These are phyloP conservation scores for Trichoderma afroharzianum DNA, from an alignment of 2,329 filamentous ascomycete genomes.

Conservation along the genomic window DNA sequence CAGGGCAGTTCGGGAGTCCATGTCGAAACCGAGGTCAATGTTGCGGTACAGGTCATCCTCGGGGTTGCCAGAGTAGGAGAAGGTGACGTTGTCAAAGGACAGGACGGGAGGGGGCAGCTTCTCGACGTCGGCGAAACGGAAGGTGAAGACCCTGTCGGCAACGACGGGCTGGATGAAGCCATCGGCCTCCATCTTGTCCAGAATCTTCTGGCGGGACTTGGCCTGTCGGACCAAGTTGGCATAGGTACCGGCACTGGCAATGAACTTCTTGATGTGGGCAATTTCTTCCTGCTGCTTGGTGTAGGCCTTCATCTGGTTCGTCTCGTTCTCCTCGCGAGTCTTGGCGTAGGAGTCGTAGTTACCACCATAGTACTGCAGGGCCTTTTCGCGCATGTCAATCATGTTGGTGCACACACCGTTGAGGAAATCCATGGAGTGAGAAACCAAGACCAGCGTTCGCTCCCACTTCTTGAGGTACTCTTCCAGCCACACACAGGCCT, in stretches of 20 bases:
- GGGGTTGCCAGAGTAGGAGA: constrained; percentile 88
- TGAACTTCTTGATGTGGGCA: constrained; percentile 99
- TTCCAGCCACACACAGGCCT: constrained; percentile 99
- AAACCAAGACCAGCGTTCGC: constrained; percentile 91
- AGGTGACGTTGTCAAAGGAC: constrained; percentile 94
- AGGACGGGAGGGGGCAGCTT: constrained; percentile 98
- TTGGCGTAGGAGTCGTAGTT: constrained; percentile 99
- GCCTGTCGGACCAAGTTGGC: constrained; percentile 98
- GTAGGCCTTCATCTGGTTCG: constrained; percentile 99
- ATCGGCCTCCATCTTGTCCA: constrained; percentile 99
- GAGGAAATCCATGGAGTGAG: constrained; percentile 97
- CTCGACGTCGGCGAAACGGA: constrained; percentile 97
- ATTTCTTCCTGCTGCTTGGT: constrained; percentile 99
- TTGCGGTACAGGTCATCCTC: constrained; percentile 95
- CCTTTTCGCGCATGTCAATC: constrained; percentile 92
- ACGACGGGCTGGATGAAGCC: constrained; percentile 93
- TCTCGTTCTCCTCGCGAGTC: constrained; percentile 89
- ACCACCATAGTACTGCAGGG: constrained; percentile 96
- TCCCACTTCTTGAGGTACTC: constrained; percentile 99
- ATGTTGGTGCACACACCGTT: constrained; percentile 98
- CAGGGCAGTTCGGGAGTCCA: constrained; percentile 96
- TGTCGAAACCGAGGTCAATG: constrained; percentile 97
- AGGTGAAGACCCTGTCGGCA: constrained; percentile 85
- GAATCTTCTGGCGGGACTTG: constrained; percentile 98
- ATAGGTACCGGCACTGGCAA: constrained; percentile 98